phyloP scores from a whole-genome alignment of 225 moss, liverwort and hornwort genomes.

The Thuidium tamariscinum region DNA sequence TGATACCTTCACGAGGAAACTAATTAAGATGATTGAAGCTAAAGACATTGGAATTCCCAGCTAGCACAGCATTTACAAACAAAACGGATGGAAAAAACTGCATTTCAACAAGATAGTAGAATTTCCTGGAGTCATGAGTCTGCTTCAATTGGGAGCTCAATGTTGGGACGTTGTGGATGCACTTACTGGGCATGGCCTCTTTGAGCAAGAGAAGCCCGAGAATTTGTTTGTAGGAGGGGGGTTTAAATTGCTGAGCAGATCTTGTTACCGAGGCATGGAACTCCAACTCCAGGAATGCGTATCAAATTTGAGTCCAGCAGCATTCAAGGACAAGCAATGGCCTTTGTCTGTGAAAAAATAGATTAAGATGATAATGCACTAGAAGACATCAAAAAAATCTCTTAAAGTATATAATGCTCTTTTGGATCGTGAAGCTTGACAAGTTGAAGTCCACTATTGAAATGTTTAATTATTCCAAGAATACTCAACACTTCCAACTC shows the following conservation, averaged over 20 bases:
- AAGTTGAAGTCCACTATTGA: not conserved
- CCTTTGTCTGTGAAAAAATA: no score
- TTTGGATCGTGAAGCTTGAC: not conserved
- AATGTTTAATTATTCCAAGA: not conserved
- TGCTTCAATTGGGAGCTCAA: not conserved
- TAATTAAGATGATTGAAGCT: not conserved
- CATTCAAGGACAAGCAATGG: no score
- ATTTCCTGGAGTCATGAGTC: no score
- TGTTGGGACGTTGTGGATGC: not conserved
- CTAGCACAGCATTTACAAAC: not conserved
- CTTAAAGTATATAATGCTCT: rapidly evolving
- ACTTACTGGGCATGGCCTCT: no score
- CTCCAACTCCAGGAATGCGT: not conserved
- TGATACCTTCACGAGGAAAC: not conserved
- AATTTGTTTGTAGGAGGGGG: not conserved
- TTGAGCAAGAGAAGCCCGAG: not conserved
- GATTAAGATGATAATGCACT: no score
- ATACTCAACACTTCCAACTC: not conserved
- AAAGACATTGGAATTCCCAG: no score
- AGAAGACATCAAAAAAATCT: not conserved
- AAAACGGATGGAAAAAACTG: not conserved
- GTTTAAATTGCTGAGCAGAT: not conserved
- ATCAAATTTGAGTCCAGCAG: rapidly evolving
- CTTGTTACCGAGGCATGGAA: not conserved
- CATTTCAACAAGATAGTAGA: not conserved